phyloP scores from a whole-genome alignment of 495 filamentous ascomycete species.

The Parathielavia appendiculata region DNA sequence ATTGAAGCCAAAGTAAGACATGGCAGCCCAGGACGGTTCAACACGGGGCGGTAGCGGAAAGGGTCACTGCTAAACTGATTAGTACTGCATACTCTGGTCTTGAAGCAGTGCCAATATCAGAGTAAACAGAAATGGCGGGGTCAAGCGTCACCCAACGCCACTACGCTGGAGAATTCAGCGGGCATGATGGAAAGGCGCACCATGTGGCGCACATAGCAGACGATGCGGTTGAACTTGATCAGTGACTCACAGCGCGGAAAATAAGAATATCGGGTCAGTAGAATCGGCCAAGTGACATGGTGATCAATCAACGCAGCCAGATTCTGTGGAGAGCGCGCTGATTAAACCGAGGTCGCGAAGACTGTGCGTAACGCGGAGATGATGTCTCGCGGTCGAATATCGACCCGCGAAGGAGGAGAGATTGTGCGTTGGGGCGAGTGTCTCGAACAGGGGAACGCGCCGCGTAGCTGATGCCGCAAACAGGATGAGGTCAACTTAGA shows the following conservation, averaged over 20 bases:
- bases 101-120: too few species aligned
- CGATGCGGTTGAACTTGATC: background rate
- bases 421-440: background rate
- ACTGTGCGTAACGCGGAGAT: background rate
- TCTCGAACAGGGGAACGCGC: background rate
- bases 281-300: constrained; percentile 27
- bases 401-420: too few species aligned
- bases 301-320: constrained; percentile 19
- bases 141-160: background rate
- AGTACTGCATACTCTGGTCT: background rate
- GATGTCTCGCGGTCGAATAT: background rate
- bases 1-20: constrained; percentile 81
- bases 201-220: background rate
- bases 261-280: constrained; percentile 20
- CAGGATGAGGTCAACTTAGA: constrained; percentile 13
- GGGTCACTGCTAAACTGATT: constrained; percentile 17
- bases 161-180: too few species aligned
- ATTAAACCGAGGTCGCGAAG: background rate
- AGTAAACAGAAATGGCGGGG: background rate
- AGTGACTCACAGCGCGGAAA: constrained; percentile 24
- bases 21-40: constrained; percentile 11
- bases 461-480: constrained; percentile 10
- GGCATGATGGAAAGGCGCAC: background rate
- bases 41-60: background rate
- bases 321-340: background rate